Evolutionary conservation across 306 rosid species (phyloP), one percentile per base, ranked within the genome.

Genomic region (Fragaria iinumae): DNA sequence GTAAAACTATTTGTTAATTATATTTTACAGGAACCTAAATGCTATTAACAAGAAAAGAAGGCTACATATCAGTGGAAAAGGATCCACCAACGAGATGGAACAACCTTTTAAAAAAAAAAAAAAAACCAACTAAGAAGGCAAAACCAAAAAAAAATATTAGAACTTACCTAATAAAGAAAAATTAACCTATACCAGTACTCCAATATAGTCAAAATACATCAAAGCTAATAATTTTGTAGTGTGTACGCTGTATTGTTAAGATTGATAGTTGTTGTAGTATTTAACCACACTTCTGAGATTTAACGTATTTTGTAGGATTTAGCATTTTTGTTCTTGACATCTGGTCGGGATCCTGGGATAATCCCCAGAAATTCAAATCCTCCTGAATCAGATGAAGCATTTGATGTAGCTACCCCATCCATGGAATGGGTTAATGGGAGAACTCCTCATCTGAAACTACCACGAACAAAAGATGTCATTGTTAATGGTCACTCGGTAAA

Each of bases 331-430:
- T 77, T 92, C 71, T 74, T 90, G 86, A 90, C 98, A 48, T 95
- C 98, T 66, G 85, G 87, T 73, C 86, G 96, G 84, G 98, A 95
- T 88, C 98, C 98, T 72, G 98, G 98, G 69, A 92, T 95, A 76
- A 82, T 95, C 69, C 97, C 97, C 44, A 86, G 97, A 84, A 95
- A 92, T 81, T 87, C 81, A 73, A 89, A 74, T 80, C 92, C 92
- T 84, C 97, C 91, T 43, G 97, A 95, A 45, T 88, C 73, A 50
- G 97, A 92, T 29, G 98, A 92, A 56, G 63, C 82, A 29, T 80
- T 25, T 68, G 89, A 89, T 71, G 72, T 81, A 25, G 84, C 87
- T 32, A 86, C 97, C 50, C 97, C 98, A 70, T 95, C 98, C n/a
- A 92, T 95, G 97, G 98, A 95, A 80, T 95, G 98, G 98, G 88